These are phyloP conservation scores for Chlorella vulgaris DNA, from an alignment of 139 green algal genomes.

Conservation along the genomic window DNA sequence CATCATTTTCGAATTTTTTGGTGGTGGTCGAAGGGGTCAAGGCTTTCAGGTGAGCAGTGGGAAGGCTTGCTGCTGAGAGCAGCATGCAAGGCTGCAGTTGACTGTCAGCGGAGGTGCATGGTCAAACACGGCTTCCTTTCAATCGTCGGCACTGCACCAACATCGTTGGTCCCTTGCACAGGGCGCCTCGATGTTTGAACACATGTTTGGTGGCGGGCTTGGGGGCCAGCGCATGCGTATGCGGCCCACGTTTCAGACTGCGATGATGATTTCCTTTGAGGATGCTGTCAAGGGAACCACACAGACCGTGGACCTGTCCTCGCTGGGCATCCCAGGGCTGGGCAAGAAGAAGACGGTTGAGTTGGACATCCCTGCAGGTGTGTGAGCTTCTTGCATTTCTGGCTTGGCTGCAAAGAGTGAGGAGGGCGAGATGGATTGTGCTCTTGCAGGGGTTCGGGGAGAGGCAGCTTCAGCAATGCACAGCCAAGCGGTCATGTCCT, in stretches of 20 bases:
- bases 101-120: not conserved
- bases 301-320: slow-evolving; percentile 43
- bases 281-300: slow-evolving; percentile 67
- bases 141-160: not conserved
- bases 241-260: slow-evolving; percentile 34
- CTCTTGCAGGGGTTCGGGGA: not conserved
- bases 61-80: not conserved
- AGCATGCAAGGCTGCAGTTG: not conserved
- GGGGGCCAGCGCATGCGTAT: not conserved
- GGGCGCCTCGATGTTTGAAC: slow-evolving; percentile 32
- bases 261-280: slow-evolving; percentile 49
- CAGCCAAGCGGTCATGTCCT: not conserved
- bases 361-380: slow-evolving; percentile 62
- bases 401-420: not conserved
- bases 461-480: too few relatives aligned
- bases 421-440: not conserved
- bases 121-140: not conserved
- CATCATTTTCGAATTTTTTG: slow-evolving; percentile 51
- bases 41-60: not conserved
- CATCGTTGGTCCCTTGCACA: slow-evolving; percentile 22
- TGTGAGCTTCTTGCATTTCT: not conserved
- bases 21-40: slow-evolving; percentile 5
- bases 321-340: slow-evolving; percentile 32
- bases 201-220: slow-evolving; percentile 36
- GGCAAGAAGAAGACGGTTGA: slow-evolving; percentile 44